Percentiles rank a stretch among this genome's conserved stretches.
Conservation (phyloP, 148 eudicot genomes). For the Vaccinium corymbosum region DNA sequence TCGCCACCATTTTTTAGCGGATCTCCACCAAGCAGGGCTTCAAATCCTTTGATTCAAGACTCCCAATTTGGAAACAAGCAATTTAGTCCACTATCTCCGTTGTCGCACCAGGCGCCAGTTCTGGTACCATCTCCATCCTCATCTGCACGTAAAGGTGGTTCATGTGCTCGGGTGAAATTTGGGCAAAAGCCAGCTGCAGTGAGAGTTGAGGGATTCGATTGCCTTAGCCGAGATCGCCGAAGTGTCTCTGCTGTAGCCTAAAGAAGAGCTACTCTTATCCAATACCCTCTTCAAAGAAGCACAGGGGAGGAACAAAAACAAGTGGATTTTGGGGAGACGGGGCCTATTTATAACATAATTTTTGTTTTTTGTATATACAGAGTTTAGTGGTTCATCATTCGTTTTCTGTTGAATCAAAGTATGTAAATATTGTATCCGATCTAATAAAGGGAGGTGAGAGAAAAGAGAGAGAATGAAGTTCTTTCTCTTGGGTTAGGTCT, state of each 20-base stretch:
- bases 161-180: constrained; percentile 34
- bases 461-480: background rate
- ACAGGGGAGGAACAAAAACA: background rate
- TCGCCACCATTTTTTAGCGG: constrained; percentile 73
- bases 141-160: constrained; percentile 41
- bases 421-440: background rate
- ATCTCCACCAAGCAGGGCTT: constrained; percentile 67
- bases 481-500: constrained; percentile 14
- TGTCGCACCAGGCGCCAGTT: constrained; percentile 20
- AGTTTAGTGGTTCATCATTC: constrained; percentile 14
- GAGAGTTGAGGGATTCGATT: constrained; percentile 65
- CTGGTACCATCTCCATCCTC: constrained; percentile 26
- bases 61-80: constrained; percentile 34
- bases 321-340: background rate
- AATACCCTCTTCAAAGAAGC: background rate
- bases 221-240: constrained; percentile 41
- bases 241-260: constrained; percentile 59
- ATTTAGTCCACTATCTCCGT: constrained; percentile 25
- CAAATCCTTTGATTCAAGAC: constrained; percentile 65
- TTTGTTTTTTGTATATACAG: constrained; percentile 15
- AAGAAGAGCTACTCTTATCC: background rate
- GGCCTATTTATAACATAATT: constrained; percentile 15
- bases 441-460: background rate
- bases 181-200: constrained; percentile 45
- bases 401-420: constrained; percentile 1